phyloP scores from a whole-genome alignment of 108 stramenopile genomes.

The Discostella pseudostelligera region DNA sequence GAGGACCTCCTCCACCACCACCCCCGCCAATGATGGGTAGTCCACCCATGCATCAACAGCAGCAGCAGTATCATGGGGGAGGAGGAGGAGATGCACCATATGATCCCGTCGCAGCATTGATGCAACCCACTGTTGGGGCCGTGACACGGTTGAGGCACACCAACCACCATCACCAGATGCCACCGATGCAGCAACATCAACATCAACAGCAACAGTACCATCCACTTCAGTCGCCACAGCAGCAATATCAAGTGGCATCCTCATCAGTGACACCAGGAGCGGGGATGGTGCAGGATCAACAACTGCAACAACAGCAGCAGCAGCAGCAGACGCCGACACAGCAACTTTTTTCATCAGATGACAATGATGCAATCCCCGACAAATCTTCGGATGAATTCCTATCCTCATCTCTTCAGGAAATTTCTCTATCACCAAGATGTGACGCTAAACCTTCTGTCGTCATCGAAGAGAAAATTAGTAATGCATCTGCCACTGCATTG shows the following conservation, averaged over 20 bases:
- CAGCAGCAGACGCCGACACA: neutral
- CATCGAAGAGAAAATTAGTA: no score
- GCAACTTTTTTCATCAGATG: neutral
- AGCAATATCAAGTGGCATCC: neutral
- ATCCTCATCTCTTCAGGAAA: no score
- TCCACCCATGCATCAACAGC: constrained; percentile 4
- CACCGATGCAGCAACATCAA: constrained; percentile 12
- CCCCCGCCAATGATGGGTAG: constrained; percentile 46
- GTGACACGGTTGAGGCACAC: neutral
- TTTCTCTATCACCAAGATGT: no score
- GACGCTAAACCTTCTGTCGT: no score
- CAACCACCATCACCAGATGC: neutral
- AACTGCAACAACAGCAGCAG: neutral
- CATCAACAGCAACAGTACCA: constrained; percentile 13
- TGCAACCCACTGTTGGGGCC: constrained; percentile 40
- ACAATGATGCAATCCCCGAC: no score
- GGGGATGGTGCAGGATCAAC: neutral
- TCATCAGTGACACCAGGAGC: no score
- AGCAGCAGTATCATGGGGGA: no score
- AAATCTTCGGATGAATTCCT: no score
- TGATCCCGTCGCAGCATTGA: constrained; percentile 41
- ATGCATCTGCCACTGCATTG: no score
- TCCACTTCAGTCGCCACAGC: neutral
- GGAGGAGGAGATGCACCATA: constrained; percentile 2
- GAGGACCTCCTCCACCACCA: neutral